Conservation (phyloP, 495 filamentous ascomycete genomes). For the Chaetomium fimeti region DNA sequence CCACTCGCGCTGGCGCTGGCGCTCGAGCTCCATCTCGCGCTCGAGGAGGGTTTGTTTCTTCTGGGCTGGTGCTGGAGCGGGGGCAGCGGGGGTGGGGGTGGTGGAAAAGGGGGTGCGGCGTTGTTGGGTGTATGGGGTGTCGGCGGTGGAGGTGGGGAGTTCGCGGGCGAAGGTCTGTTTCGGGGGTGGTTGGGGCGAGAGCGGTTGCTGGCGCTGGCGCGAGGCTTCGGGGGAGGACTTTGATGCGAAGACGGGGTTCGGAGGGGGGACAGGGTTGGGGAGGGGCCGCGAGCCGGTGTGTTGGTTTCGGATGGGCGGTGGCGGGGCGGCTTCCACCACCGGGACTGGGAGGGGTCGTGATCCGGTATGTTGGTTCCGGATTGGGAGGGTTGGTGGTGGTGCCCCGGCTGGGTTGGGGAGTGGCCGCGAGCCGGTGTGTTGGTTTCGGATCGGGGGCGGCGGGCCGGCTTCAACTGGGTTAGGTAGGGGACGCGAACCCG, state of each 20-base stretch:
- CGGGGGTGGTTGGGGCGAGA: constrained; percentile 34
- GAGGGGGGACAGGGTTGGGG: constrained; percentile 27
- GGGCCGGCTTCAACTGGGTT: constrained; percentile 28
- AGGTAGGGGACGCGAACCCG: constrained; percentile 37
- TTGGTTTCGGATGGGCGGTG: constrained; percentile 14
- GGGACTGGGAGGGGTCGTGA: constrained; percentile 39
- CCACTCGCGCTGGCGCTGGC: constrained; percentile 92
- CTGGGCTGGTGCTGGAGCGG: constrained; percentile 59
- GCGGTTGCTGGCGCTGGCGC: constrained; percentile 21
- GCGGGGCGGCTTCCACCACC: constrained; percentile 23
- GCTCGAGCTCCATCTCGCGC: constrained; percentile 93
- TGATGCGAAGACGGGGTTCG: constrained; percentile 30
- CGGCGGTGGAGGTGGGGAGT: constrained; percentile 48
- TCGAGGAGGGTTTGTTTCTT: constrained; percentile 72
- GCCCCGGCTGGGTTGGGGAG: constrained; percentile 40
- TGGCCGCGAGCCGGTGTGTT: constrained; percentile 35
- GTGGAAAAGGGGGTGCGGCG: constrained; percentile 59
- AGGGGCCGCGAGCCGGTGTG: constrained; percentile 38
- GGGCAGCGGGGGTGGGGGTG: constrained; percentile 66
- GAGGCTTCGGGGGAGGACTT: constrained; percentile 26
- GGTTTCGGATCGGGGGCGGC: constrained; percentile 2
- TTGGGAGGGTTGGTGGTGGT: constrained; percentile 7
- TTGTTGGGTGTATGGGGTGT: constrained; percentile 60
- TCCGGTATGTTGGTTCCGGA: constrained; percentile 29
- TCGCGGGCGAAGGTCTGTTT: constrained; percentile 46